Evolutionary conservation across 192 early-diverging fungal genomes (phyloP).

Genomic region (Neocallimastix lanati): DNA sequence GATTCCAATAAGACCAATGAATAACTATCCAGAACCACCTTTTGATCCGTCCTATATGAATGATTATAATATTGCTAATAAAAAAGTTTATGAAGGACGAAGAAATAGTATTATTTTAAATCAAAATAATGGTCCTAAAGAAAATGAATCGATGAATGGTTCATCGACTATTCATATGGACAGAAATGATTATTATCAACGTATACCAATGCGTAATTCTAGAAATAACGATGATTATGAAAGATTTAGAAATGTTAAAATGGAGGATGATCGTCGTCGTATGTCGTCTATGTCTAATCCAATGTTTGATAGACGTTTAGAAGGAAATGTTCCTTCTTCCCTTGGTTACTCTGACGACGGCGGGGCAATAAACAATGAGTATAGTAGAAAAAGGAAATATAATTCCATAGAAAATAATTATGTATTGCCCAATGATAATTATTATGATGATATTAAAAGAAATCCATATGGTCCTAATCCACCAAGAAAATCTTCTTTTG

Average conservation of each 20-base stretch:
- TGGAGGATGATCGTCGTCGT: background rate
- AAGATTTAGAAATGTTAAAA: background rate
- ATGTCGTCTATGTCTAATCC: background rate
- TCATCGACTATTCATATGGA: background rate
- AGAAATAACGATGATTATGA: background rate
- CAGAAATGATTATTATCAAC: background rate
- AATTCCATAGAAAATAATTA: background rate
- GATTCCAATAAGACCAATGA: background rate
- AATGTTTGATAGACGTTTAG: background rate
- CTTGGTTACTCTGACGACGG: background rate
- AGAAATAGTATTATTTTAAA: background rate
- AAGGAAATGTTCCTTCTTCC: background rate
- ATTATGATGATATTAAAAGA: background rate
- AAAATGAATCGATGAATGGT: background rate
- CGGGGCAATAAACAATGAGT: background rate
- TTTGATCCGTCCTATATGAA: background rate
- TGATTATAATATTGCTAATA: background rate
- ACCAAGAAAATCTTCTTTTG: background rate
- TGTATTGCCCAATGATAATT: background rate
- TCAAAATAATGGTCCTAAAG: no score
- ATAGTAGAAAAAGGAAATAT: background rate
- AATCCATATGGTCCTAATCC: no score
- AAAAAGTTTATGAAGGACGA: background rate
- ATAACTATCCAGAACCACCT: background rate
- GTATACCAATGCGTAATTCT: background rate